Conservation (phyloP, 2,329 filamentous ascomycete species). For the Verticillium klebahnii region DNA sequence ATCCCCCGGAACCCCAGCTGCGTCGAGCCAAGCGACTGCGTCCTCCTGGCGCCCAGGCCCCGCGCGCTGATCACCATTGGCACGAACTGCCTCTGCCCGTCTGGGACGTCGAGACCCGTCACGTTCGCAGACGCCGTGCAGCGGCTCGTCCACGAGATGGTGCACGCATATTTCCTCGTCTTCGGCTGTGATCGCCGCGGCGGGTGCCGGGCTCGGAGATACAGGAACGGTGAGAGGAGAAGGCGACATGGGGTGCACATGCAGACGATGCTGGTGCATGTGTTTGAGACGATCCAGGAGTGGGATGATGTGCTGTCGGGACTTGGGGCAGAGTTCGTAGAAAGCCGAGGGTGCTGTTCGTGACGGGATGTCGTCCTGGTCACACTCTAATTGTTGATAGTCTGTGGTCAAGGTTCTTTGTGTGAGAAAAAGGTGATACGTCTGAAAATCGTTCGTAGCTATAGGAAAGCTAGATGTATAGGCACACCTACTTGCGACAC, state of each 20-base stretch:
- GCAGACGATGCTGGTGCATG: not conserved
- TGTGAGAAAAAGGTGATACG: too few relatives aligned
- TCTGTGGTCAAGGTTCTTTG: too few relatives aligned
- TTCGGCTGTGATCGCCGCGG: not conserved
- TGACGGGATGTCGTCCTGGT: not conserved
- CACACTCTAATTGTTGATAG: too few relatives aligned
- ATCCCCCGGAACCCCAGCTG: too few relatives aligned
- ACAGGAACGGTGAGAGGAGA: not conserved
- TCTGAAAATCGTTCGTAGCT: too few relatives aligned
- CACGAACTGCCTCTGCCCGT: not conserved
- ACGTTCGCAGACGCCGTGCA: constrained; percentile 24
- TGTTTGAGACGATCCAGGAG: constrained; percentile 2
- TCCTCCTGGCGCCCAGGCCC: not conserved
- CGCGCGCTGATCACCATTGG: not conserved
- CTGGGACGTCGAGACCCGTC: constrained; percentile 12
- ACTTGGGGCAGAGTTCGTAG: not conserved
- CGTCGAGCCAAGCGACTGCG: too few relatives aligned
- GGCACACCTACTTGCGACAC: too few relatives aligned
- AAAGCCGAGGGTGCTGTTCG: not conserved
- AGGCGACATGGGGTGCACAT: not conserved
- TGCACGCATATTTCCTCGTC: constrained; percentile 11
- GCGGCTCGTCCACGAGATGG: constrained; percentile 20
- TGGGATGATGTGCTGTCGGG: not conserved
- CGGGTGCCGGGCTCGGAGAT: not conserved
- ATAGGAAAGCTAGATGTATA: too few relatives aligned